These are phyloP conservation scores for Coffea canephora DNA, from an alignment of 257 asterid species.

Conservation along the genomic window DNA sequence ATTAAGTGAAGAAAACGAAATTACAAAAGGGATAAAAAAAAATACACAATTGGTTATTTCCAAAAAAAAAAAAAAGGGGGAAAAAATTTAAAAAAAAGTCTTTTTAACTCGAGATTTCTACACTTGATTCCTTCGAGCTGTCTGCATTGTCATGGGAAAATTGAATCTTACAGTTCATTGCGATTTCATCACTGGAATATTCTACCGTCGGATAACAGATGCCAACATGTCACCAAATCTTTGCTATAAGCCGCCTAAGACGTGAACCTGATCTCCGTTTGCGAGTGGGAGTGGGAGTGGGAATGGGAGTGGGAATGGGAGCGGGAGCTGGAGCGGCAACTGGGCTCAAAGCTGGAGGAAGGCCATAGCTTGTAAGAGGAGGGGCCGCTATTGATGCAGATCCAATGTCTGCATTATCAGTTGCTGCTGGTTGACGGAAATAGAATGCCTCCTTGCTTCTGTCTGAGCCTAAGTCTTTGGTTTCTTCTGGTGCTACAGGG, in stretches of 20 bases:
- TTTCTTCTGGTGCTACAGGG: conserved; percentile 56
- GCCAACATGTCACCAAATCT: neutral
- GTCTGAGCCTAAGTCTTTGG: conserved; percentile 47
- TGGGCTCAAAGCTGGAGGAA: neutral
- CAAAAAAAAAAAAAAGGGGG: neutral
- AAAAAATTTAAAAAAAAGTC: too few species aligned
- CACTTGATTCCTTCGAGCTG: neutral
- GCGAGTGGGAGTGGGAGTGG: neutral
- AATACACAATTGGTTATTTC: neutral
- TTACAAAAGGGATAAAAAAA: neutral
- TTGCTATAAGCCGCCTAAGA: neutral
- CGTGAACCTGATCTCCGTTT: neutral
- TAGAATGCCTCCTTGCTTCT: conserved; percentile 18
- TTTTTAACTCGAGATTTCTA: neutral
- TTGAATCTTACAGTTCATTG: neutral
- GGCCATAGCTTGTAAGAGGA: neutral
- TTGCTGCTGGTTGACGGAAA: neutral
- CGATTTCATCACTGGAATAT: neutral
- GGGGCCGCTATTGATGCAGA: conserved; percentile 1
- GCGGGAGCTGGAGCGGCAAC: neutral
- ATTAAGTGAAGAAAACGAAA: neutral
- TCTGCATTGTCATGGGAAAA: neutral
- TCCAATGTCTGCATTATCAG: neutral
- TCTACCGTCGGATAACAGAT: too few species aligned
- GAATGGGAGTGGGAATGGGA: neutral